Evolutionary conservation across 768 basidiomycete species (phyloP).

Genomic region (Lanmaoa rubissima): DNA sequence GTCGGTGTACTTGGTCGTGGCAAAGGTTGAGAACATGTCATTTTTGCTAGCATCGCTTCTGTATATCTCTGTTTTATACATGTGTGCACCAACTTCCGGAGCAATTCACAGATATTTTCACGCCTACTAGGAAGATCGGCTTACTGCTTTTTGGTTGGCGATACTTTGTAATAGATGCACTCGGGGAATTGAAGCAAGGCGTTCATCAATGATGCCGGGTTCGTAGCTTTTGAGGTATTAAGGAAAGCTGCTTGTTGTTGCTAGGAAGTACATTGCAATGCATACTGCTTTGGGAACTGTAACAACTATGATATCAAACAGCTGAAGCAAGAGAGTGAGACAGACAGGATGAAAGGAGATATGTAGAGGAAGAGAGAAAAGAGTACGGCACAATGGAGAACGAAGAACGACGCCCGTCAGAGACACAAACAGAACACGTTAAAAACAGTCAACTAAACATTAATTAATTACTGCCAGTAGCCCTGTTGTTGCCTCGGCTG

Average conservation of each 20-base stretch:
- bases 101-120: background rate
- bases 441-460: slow-evolving; percentile 10
- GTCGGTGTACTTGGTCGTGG: background rate
- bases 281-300: slow-evolving; percentile 22
- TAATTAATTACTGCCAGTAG: slow-evolving; percentile 43
- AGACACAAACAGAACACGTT: background rate
- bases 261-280: slow-evolving; percentile 32
- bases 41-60: slow-evolving; percentile 1
- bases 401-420: background rate
- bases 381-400: slow-evolving; percentile 1
- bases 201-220: background rate
- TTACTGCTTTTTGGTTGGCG: background rate
- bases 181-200: too few relatives aligned
- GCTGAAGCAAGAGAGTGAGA: slow-evolving; percentile 22
- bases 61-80: slow-evolving; percentile 3
- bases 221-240: background rate
- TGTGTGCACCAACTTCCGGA: background rate
- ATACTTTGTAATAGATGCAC: background rate
- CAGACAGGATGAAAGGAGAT: slow-evolving; percentile 3
- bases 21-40: background rate
- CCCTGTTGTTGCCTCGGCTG: slow-evolving; percentile 65
- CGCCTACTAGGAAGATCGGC: too few relatives aligned
- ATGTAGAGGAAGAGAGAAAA: slow-evolving; percentile 8
- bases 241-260: slow-evolving; percentile 20
- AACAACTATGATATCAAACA: slow-evolving; percentile 31